Evolutionary conservation across 1,139 yeast species (phyloP).

Genomic region (Meyerozyma smithsonii): DNA sequence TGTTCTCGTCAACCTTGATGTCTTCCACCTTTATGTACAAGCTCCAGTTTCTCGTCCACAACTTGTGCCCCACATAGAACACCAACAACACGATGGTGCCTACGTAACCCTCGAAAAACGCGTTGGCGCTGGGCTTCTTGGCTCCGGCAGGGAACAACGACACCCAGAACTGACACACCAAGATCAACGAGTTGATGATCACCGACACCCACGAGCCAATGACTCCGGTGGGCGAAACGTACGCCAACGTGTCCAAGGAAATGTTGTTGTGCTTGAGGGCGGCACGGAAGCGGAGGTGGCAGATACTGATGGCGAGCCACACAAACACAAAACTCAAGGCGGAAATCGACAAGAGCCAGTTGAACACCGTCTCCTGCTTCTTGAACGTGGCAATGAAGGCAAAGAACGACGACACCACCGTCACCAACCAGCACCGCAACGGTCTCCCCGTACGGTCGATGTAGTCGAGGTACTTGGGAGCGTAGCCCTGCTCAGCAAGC

Average conservation of each 20-base stretch:
- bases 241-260: constrained; percentile 18
- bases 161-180: constrained; percentile 34
- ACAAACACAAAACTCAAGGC: constrained; percentile 20
- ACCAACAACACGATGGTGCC: constrained; percentile 31
- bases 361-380: constrained; percentile 20
- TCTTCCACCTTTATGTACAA: constrained; percentile 26
- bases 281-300: constrained; percentile 23
- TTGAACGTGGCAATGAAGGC: constrained; percentile 21
- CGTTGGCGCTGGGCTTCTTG: constrained; percentile 22
- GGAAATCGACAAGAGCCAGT: constrained; percentile 23
- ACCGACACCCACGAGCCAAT: constrained; percentile 20
- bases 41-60: constrained; percentile 30
- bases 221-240: constrained; percentile 20
- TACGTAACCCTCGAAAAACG: constrained; percentile 35
- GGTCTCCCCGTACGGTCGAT: constrained; percentile 22
- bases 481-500: constrained; percentile 21
- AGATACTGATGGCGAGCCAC: constrained; percentile 20
- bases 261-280: constrained; percentile 18
- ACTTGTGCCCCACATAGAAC: constrained; percentile 33
- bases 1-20: constrained; percentile 30
- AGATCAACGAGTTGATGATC: constrained; percentile 17
- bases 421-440: constrained; percentile 18
- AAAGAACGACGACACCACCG: constrained; percentile 17
- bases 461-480: constrained; percentile 21
- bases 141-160: constrained; percentile 34